Conservation (phyloP, 1,139 yeast genomes). For the Blastobotrys ciferrii region DNA sequence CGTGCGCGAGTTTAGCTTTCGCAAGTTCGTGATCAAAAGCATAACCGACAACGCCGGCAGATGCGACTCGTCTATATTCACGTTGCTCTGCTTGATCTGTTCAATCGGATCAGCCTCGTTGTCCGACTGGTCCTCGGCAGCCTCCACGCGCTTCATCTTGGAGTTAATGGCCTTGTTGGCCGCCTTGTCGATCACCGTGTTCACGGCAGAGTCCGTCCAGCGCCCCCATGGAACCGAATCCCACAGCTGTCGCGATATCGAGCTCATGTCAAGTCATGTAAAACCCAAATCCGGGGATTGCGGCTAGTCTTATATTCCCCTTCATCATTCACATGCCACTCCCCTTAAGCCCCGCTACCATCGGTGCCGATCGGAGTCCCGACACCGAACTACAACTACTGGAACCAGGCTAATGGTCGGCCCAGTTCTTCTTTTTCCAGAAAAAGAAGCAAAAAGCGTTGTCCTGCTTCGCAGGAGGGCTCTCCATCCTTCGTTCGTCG, state of each 20-base stretch:
- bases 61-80: conserved; percentile 13
- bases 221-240: conserved; percentile 2
- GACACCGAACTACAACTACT: too few relatives aligned
- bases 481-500: too few relatives aligned
- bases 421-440: too few relatives aligned
- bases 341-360: too few relatives aligned
- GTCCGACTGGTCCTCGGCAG: not conserved
- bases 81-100: conserved; percentile 9
- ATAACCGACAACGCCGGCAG: conserved; percentile 20
- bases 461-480: too few relatives aligned
- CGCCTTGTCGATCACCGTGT: not conserved
- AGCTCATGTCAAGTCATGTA: not conserved
- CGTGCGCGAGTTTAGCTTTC: conserved; percentile 20
- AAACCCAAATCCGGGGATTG: not conserved
- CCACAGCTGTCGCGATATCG: not conserved
- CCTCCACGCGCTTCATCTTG: too few relatives aligned
- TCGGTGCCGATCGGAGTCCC: too few relatives aligned
- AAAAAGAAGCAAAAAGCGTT: too few relatives aligned
- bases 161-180: not conserved
- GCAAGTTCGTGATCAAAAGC: conserved; percentile 21
- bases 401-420: too few relatives aligned
- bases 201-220: conserved; percentile 3
- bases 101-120: conserved; percentile 6
- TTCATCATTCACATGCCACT: not conserved
- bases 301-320: not conserved